Evolutionary conservation across 345 rosid genomes (phyloP), one percentile per base, ranked within the genome.

Genomic region (Zanthoxylum bungeanum): DNA sequence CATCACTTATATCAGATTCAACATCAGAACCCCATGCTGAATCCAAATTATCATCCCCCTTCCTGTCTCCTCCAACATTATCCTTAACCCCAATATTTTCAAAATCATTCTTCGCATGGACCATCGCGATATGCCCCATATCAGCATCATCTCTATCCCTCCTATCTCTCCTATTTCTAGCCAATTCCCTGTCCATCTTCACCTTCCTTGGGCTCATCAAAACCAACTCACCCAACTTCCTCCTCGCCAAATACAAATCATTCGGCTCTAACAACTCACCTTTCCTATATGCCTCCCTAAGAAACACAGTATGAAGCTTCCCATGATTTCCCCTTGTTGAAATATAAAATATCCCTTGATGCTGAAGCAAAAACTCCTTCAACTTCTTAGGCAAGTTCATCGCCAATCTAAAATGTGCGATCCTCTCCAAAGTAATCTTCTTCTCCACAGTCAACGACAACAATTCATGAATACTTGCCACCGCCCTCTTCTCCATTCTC

Each of bases 301-400:
- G 82, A 84, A 95, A 95, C 78, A 95, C 91, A 0, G 96, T 93
- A 34, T 95, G 99, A 78, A 95, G 96, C 72, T 91, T 95, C 79
- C 99, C 98, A 6, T 79, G 85, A 78, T 95, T 93, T 69, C 99
- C 99, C 76, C 99, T 86, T 0, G 98, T 95, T 0, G 98, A 95
- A 9, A 95, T 85, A 63, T 95, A 95, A 73, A 95, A 95, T 28
- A 93, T 87, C 75, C 96, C 99, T 71, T 92, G 99, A 76, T 91
- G 97, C 75, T 91, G 94, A 61, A 92, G 84, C 67, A 88, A 82
- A 80, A 95, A 95, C 44, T 88, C 94, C 79, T 95, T 95, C 86
- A 95, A 70, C 73, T 84, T 95, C 77, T 87, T 86, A 0, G 99
- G 98, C 77, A 95, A 82, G 77, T 83, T 68, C 94, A 93, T 82